These are phyloP conservation scores for Chrysosporium keratinophilum DNA, from an alignment of 2,329 filamentous ascomycete species.

Conservation along the genomic window DNA sequence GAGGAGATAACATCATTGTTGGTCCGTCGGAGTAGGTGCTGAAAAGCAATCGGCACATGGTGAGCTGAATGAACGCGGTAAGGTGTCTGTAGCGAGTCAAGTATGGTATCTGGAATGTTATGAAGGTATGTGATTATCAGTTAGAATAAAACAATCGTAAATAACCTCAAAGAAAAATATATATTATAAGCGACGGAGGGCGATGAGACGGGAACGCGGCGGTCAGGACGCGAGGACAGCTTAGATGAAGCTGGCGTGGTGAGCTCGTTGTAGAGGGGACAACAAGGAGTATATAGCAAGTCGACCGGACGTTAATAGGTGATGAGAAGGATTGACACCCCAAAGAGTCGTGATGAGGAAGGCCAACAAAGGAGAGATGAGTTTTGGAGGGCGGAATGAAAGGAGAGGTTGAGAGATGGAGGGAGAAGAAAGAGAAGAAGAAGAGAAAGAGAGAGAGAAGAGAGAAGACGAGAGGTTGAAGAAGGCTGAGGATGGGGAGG, in stretches of 20 bases:
- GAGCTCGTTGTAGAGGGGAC: constrained; percentile 6
- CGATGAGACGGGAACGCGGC: neutral
- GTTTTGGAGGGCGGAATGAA: neutral
- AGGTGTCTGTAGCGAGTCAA: neutral
- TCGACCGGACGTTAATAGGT: neutral
- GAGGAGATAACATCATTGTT: constrained; percentile 32
- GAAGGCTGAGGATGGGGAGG: constrained; percentile 9
- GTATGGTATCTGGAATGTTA: constrained; percentile 14
- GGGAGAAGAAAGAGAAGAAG: constrained; percentile 11
- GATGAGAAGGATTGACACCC: neutral
- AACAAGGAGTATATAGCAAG: neutral
- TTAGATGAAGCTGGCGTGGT: neutral
- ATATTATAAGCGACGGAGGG: constrained; percentile 3
- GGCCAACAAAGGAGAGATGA: neutral
- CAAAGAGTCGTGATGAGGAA: neutral
- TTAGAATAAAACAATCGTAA: constrained; percentile 19
- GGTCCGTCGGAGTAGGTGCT: constrained; percentile 33
- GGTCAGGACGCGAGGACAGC: neutral
- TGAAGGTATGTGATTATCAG: constrained; percentile 22
- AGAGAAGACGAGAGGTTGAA: constrained; percentile 15
- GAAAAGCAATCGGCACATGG: constrained; percentile 33
- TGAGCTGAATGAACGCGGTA: constrained; percentile 6
- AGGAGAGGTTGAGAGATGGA: constrained; percentile 12
- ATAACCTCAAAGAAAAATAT: constrained; percentile 23
- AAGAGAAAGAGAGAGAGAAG: constrained; percentile 15